Evolutionary conservation across 257 asterid genomes (phyloP).

Genomic region (Catharanthus roseus): DNA sequence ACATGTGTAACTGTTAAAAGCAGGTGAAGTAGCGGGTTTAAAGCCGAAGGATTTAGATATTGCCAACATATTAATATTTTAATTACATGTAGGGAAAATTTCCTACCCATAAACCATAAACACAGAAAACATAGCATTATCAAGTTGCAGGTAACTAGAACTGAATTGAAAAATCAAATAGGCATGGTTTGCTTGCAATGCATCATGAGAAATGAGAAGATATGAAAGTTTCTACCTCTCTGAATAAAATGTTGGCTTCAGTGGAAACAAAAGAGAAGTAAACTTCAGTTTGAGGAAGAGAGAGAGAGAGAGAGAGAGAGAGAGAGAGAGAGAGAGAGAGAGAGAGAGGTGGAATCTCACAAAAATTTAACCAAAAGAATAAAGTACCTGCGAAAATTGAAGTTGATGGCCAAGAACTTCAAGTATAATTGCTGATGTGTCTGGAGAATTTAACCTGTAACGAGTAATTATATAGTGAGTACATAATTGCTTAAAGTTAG

Average conservation of each 20-base stretch:
- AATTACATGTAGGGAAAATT: neutral
- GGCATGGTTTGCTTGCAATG: neutral
- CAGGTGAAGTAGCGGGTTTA: neutral
- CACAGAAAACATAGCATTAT: neutral
- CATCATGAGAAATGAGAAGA: neutral
- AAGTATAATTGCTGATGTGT: conserved; percentile 64
- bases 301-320: conserved; percentile 2
- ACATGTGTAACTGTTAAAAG: neutral
- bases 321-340: conserved; percentile 4
- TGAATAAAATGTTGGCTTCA: neutral
- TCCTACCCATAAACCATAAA: neutral
- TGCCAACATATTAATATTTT: neutral
- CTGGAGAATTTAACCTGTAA: conserved; percentile 80
- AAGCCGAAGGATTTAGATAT: neutral
- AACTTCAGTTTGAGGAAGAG: neutral
- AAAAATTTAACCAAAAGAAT: conserved; percentile 3
- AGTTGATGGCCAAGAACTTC: conserved; percentile 89
- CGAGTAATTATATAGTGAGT: neutral
- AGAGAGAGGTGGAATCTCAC: neutral
- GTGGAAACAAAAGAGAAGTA: neutral
- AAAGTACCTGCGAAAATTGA: conserved; percentile 84
- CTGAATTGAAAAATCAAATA: neutral
- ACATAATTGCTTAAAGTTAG: neutral
- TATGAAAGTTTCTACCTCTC: neutral
- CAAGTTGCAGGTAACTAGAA: neutral